phyloP scores from a whole-genome alignment of 2,329 filamentous ascomycete genomes.

The Clarireedia sp. region DNA sequence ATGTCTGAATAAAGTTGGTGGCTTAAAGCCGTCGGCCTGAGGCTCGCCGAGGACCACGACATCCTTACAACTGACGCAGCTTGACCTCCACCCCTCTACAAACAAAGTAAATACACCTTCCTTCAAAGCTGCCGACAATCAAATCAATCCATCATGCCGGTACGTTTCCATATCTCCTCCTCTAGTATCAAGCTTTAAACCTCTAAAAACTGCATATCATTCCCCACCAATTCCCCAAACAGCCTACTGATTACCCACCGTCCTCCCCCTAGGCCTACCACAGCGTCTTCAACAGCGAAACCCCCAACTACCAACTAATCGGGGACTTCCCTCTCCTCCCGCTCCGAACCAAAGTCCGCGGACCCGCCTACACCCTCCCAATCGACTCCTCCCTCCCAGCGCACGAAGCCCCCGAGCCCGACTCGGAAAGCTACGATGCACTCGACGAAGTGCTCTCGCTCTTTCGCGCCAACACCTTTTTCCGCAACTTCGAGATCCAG shows the following conservation, averaged over 20 bases:
- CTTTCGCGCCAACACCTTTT: slow-evolving; percentile 97
- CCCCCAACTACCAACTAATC: slow-evolving; percentile 41
- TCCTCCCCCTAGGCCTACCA: slow-evolving; percentile 70
- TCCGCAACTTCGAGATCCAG: slow-evolving; percentile 99
- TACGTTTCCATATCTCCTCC: neutral
- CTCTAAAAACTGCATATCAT: neutral
- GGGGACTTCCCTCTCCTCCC: slow-evolving; percentile 95
- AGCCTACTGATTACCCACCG: slow-evolving; percentile 1
- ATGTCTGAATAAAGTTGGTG: neutral
- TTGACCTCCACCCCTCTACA: neutral
- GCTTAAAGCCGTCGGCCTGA: neutral
- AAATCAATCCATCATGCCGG: neutral
- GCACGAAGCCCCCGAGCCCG: slow-evolving; percentile 60
- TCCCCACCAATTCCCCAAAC: neutral
- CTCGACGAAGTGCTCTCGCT: slow-evolving; percentile 87
- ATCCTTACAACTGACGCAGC: too few species aligned
- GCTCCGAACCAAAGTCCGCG: slow-evolving; percentile 87
- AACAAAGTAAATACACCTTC: neutral
- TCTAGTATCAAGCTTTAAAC: too few species aligned
- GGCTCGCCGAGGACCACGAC: neutral
- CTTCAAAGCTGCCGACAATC: neutral
- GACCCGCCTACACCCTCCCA: slow-evolving; percentile 84
- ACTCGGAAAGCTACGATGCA: slow-evolving; percentile 90
- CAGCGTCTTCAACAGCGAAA: slow-evolving; percentile 88
- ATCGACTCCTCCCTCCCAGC: slow-evolving; percentile 39